Percentiles rank a stretch among this genome's conserved stretches.
These are phyloP conservation scores for Taiozyma sp. DNA, from an alignment of 1,139 yeast genomes.

Conservation along the genomic window DNA sequence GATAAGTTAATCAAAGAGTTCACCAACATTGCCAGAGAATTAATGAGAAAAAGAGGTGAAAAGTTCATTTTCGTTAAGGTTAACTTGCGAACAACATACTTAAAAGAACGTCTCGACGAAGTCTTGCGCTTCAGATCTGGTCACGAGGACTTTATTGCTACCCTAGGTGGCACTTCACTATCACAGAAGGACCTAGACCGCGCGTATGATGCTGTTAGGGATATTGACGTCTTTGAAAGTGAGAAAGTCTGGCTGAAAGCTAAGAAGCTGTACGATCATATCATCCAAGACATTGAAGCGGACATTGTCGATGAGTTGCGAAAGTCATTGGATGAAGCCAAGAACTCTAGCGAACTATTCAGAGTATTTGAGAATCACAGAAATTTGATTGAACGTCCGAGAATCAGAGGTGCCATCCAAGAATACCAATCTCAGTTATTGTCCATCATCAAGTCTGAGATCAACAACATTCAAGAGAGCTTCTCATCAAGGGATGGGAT, in stretches of 20 bases:
- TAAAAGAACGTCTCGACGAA: conserved; percentile 44
- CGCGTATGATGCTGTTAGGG: conserved; percentile 38
- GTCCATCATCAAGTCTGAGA: conserved; percentile 42
- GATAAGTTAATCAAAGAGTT: conserved; percentile 52
- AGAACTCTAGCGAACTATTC: conserved; percentile 45
- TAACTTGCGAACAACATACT: conserved; percentile 38
- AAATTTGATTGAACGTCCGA: conserved; percentile 43
- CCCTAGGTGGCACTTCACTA: conserved; percentile 29
- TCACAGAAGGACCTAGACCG: conserved; percentile 33
- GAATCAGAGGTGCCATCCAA: conserved; percentile 48
- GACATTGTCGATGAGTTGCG: conserved; percentile 38
- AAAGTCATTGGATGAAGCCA: conserved; percentile 33
- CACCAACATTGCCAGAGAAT: conserved; percentile 62
- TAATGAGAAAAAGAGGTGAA: conserved; percentile 70
- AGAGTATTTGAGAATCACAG: conserved; percentile 43
- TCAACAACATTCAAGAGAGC: conserved; percentile 36
- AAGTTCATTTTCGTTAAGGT: conserved; percentile 66
- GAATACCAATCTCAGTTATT: conserved; percentile 50
- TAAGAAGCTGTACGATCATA: conserved; percentile 36
- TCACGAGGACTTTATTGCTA: conserved; percentile 47
- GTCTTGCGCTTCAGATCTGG: conserved; percentile 44
- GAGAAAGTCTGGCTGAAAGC: conserved; percentile 35
- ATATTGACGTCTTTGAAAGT: conserved; percentile 34
- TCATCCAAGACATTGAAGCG: conserved; percentile 41
- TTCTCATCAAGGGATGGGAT: conserved; percentile 25